A percentile compares a stretch with the other conserved stretches of the same genome.
phyloP scores from a whole-genome alignment of 805 yeast species.

The Ogataea neopini region DNA sequence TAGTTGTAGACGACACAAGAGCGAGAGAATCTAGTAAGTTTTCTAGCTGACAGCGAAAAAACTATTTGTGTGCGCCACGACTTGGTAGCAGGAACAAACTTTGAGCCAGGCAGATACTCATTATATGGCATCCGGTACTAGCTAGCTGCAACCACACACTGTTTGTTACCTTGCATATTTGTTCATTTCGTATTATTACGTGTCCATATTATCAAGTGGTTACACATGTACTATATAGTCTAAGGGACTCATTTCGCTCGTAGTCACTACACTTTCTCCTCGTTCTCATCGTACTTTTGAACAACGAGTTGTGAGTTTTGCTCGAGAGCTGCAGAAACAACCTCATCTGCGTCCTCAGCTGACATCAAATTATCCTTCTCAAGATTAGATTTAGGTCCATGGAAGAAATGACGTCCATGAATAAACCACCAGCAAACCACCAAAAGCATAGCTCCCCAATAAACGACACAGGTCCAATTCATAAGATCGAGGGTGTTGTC shows the following conservation, averaged over 20 bases:
- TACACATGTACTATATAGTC: background rate
- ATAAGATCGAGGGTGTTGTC: conserved; percentile 40
- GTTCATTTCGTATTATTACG: too few relatives aligned
- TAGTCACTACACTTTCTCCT: conserved; percentile 4
- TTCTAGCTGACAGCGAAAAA: background rate
- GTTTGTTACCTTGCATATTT: too few relatives aligned
- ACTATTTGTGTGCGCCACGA: background rate
- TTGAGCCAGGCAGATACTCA: too few relatives aligned
- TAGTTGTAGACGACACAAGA: too few relatives aligned
- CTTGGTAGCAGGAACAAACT: background rate
- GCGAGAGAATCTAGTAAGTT: too few relatives aligned
- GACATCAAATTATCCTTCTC: conserved; percentile 30
- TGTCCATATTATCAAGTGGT: too few relatives aligned
- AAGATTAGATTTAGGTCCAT: conserved; percentile 59
- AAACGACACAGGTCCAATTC: conserved; percentile 69
- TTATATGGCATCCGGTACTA: too few relatives aligned
- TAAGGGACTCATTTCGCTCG: background rate
- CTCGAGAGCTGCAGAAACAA: conserved; percentile 3
- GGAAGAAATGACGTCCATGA: conserved; percentile 59
- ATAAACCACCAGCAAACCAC: conserved; percentile 51
- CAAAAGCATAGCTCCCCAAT: conserved; percentile 57
- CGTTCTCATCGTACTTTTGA: conserved; percentile 4
- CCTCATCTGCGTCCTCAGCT: conserved; percentile 22
- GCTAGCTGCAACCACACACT: too few relatives aligned
- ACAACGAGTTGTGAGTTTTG: conserved; percentile 8